phyloP scores from a whole-genome alignment of 257 asterid genomes.

The Echites panduratus region DNA sequence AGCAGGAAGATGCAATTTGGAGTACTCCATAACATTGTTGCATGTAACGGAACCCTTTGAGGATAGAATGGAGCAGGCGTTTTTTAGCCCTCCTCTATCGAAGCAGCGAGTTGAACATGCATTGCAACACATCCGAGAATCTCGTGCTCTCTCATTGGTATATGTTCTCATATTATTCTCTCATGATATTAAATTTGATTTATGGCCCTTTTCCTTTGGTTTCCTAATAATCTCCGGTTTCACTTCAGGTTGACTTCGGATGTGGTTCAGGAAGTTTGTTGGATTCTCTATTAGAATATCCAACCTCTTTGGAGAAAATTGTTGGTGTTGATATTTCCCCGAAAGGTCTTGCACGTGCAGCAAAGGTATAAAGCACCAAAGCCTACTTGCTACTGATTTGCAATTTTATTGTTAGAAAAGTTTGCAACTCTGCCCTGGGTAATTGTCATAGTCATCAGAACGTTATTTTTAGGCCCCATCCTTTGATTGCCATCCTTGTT shows the following conservation, averaged over 20 bases:
- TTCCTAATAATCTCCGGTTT: constrained; percentile 24
- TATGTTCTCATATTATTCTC: constrained; percentile 7
- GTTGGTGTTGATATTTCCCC: constrained; percentile 81
- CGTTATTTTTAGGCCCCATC: not conserved
- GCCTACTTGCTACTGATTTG: constrained; percentile 5
- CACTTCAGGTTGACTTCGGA: constrained; percentile 87
- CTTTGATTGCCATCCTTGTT: not conserved
- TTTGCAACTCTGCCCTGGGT: not conserved
- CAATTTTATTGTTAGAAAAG: not conserved
- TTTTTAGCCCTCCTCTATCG: constrained; percentile 81
- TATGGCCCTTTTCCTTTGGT: constrained; percentile 8
- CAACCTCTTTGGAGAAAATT: constrained; percentile 71
- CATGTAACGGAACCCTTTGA: constrained; percentile 76
- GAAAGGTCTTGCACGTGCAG: constrained; percentile 79
- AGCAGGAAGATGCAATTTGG: constrained; percentile 60
- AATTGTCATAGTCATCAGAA: not conserved
- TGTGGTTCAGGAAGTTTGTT: constrained; percentile 97
- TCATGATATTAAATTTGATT: constrained; percentile 1
- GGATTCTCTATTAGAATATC: constrained; percentile 71
- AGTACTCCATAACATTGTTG: constrained; percentile 54
- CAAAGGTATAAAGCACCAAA: constrained; percentile 52
- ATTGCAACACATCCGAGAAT: constrained; percentile 58
- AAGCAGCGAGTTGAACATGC: constrained; percentile 94
- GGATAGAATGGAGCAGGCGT: constrained; percentile 96
- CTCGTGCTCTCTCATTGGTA: constrained; percentile 76